A percentile compares a stretch with the other conserved stretches of the same genome.
phyloP scores from a whole-genome alignment of 1,284 basidiomycete species.

The Cystobasidium sp. region DNA sequence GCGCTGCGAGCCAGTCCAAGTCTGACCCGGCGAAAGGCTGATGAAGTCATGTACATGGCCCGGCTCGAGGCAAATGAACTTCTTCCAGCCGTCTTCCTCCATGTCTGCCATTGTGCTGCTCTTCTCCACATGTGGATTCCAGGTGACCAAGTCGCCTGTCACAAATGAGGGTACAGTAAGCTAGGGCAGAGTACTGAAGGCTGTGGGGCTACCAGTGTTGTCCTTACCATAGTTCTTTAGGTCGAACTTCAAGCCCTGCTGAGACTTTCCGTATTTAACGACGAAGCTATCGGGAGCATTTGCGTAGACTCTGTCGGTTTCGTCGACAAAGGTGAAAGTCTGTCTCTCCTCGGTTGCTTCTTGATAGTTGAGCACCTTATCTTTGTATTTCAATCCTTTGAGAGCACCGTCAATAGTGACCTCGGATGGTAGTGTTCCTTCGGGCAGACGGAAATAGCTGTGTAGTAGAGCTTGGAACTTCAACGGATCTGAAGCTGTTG shows the following conservation, averaged over 20 bases:
- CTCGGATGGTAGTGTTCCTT: conserved; percentile 44
- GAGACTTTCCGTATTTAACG: conserved; percentile 41
- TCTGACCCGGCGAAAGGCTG: conserved; percentile 52
- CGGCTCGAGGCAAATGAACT: conserved; percentile 58
- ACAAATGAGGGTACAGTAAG: conserved; percentile 8
- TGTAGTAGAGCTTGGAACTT: conserved; percentile 59
- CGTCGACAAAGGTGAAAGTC: conserved; percentile 50
- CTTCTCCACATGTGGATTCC: conserved; percentile 57
- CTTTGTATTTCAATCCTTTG: conserved; percentile 49
- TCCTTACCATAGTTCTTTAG: conserved; percentile 46
- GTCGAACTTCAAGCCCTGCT: conserved; percentile 48
- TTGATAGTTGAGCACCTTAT: conserved; percentile 49
- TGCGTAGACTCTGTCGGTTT: conserved; percentile 54
- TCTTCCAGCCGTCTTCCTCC: conserved; percentile 55
- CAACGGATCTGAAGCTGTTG: conserved; percentile 44
- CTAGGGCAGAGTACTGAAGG: neutral
- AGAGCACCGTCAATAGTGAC: conserved; percentile 47
- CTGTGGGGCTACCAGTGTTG: neutral
- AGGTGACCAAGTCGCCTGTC: conserved; percentile 52
- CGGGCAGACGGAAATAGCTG: conserved; percentile 56
- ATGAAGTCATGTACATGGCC: conserved; percentile 55
- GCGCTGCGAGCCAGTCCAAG: conserved; percentile 48
- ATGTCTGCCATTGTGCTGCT: conserved; percentile 56
- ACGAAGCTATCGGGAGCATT: conserved; percentile 46
- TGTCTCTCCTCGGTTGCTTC: conserved; percentile 44